Conservation (phyloP, 139 green algal species). For the Chlorella vulgaris region DNA sequence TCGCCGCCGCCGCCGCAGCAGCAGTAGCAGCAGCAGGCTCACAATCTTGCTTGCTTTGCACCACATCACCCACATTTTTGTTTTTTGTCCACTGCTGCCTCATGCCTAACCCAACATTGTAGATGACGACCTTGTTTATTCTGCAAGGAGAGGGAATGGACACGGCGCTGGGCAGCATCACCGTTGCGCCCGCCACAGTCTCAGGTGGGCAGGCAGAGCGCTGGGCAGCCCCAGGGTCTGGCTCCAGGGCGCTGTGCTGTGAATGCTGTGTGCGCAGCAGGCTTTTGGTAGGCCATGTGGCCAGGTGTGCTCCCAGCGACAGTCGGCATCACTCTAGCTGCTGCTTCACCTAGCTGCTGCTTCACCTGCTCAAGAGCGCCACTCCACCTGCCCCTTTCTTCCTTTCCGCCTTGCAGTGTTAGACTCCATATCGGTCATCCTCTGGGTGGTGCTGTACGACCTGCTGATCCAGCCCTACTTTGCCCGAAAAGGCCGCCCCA, state of each 20-base stretch:
- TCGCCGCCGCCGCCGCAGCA: too few relatives aligned
- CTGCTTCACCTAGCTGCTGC: too few relatives aligned
- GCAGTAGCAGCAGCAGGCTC: too few relatives aligned
- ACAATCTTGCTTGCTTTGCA: too few relatives aligned
- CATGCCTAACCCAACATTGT: background rate
- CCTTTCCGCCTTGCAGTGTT: slow-evolving; percentile 1
- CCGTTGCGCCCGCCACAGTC: slow-evolving; percentile 10
- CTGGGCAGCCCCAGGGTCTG: too few relatives aligned
- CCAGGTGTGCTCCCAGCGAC: too few relatives aligned
- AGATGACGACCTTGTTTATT: slow-evolving; percentile 91
- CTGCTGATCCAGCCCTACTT: slow-evolving; percentile 35
- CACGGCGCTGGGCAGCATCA: slow-evolving; percentile 17
- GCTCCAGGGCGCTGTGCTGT: too few relatives aligned
- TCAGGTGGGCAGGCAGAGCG: background rate
- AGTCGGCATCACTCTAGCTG: too few relatives aligned
- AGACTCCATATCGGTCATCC: slow-evolving; percentile 10
- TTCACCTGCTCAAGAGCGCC: too few relatives aligned
- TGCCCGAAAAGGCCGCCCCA: slow-evolving; percentile 14
- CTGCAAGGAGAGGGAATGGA: slow-evolving; percentile 69
- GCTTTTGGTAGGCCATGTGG: too few relatives aligned
- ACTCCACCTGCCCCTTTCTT: background rate
- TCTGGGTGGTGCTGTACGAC: slow-evolving; percentile 39
- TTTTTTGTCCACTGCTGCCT: too few relatives aligned
- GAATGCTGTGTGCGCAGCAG: background rate
- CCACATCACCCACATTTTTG: too few relatives aligned